Conservation (phyloP, 352 stramenopile genomes). For the Globisporangium canariense region DNA sequence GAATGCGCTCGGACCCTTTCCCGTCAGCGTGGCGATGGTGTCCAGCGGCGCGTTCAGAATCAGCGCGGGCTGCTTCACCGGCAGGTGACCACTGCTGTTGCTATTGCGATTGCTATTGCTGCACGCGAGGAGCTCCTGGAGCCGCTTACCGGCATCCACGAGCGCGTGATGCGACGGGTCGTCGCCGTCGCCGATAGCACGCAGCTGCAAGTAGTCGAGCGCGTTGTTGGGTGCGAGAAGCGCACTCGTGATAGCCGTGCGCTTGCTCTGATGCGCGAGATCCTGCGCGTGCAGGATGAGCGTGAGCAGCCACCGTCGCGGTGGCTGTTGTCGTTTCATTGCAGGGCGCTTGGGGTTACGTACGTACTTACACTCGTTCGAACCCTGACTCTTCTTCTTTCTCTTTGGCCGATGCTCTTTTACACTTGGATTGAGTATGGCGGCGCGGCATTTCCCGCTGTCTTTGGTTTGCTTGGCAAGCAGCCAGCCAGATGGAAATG, state of each 20-base stretch:
- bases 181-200: not conserved
- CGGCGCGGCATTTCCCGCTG: not conserved
- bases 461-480: not conserved
- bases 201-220: constrained; percentile 33
- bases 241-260: constrained; percentile 1
- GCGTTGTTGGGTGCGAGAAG: constrained; percentile 3
- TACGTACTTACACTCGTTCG: not conserved
- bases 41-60: constrained; percentile 18
- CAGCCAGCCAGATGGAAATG: constrained; percentile 2
- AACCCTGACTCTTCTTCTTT: not conserved
- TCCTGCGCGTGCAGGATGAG: constrained; percentile 31
- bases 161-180: not conserved
- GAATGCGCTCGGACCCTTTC: not conserved
- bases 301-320: constrained; percentile 11
- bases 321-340: constrained; percentile 14
- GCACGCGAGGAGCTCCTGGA: not conserved
- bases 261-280: not conserved
- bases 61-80: constrained; percentile 3
- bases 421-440: constrained; percentile 12
- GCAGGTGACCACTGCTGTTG: not conserved
- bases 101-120: too few relatives aligned
- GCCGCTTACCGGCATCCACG: not conserved
- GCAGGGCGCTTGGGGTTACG: not conserved
- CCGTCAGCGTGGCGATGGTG: not conserved
- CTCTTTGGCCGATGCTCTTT: constrained; percentile 1